Percentiles rank a stretch among this genome's conserved stretches.
Conservation (phyloP, 495 filamentous ascomycete genomes). For the Penicillium roqueforti region DNA sequence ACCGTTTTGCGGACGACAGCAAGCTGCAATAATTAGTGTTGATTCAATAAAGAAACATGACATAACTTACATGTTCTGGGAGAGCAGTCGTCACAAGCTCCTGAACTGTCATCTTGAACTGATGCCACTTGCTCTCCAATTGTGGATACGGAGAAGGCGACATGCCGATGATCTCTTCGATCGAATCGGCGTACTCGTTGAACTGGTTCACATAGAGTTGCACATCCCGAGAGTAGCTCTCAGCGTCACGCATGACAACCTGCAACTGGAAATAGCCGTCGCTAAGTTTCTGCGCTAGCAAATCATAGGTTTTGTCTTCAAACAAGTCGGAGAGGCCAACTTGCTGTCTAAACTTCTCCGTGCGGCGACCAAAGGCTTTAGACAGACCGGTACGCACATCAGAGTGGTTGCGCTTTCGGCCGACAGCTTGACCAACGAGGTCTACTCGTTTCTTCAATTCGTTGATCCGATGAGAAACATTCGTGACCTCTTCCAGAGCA, state of each 20-base stretch:
- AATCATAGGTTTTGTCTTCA: constrained; percentile 75
- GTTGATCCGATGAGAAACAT: constrained; percentile 79
- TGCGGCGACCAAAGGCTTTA: constrained; percentile 80
- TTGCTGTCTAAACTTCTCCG: constrained; percentile 71
- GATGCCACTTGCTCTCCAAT: constrained; percentile 86
- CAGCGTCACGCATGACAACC: constrained; percentile 83
- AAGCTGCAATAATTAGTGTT: constrained; percentile 47
- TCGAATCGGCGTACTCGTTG: constrained; percentile 61
- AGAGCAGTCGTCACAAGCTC: constrained; percentile 75
- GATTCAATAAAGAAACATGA: neutral
- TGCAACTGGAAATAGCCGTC: constrained; percentile 86
- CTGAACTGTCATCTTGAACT: constrained; percentile 72
- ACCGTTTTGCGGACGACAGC: constrained; percentile 71
- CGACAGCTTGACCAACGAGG: constrained; percentile 80
- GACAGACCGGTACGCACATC: constrained; percentile 78
- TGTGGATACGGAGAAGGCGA: constrained; percentile 64
- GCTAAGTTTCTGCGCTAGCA: constrained; percentile 72
- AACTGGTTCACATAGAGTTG: constrained; percentile 69
- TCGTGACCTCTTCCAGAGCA: constrained; percentile 61
- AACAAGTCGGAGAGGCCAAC: constrained; percentile 60
- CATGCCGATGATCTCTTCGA: constrained; percentile 62
- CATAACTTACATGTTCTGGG: constrained; percentile 74
- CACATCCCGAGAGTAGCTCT: constrained; percentile 73
- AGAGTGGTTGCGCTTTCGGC: constrained; percentile 82
- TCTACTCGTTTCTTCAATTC: constrained; percentile 88